These are phyloP conservation scores for Pilobolus umbonatus DNA, from an alignment of 192 early-diverging fungal species.

Conservation along the genomic window DNA sequence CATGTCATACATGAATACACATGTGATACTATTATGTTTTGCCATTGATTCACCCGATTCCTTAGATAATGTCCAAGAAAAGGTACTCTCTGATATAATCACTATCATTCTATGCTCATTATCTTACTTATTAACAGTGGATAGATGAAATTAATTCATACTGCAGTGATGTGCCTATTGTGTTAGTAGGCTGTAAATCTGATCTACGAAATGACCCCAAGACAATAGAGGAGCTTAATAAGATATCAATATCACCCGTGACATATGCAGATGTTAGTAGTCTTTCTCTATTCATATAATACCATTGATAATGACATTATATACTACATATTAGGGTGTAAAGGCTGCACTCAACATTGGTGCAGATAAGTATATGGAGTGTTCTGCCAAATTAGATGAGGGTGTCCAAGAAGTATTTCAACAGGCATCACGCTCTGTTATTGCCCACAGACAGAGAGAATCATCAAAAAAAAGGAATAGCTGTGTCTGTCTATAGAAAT, in stretches of 20 bases:
- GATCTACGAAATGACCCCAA: conserved; percentile 76
- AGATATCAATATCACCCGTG: conserved; percentile 66
- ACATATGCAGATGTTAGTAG: conserved; percentile 52
- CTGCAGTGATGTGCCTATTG: conserved; percentile 73
- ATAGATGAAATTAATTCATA: conserved; percentile 78
- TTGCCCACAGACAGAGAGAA: background rate
- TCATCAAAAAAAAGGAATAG: background rate
- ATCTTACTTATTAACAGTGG: conserved; percentile 50
- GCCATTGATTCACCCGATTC: conserved; percentile 76
- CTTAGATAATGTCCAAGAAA: conserved; percentile 73
- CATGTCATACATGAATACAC: conserved; percentile 83
- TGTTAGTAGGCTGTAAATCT: conserved; percentile 81
- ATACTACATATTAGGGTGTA: conserved; percentile 56
- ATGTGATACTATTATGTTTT: conserved; percentile 90
- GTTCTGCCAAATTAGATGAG: conserved; percentile 66
- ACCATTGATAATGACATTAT: too few species aligned
- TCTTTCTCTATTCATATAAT: background rate
- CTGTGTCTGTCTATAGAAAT: background rate
- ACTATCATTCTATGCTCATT: background rate
- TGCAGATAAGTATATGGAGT: conserved; percentile 78
- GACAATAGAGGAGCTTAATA: conserved; percentile 68
- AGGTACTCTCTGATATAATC: conserved; percentile 27
- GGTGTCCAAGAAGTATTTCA: conserved; percentile 85
- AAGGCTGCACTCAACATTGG: conserved; percentile 64
- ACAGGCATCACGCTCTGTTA: conserved; percentile 50